phyloP scores from a whole-genome alignment of 176 grass and related monocot species.

The Oryza glumipatula region DNA sequence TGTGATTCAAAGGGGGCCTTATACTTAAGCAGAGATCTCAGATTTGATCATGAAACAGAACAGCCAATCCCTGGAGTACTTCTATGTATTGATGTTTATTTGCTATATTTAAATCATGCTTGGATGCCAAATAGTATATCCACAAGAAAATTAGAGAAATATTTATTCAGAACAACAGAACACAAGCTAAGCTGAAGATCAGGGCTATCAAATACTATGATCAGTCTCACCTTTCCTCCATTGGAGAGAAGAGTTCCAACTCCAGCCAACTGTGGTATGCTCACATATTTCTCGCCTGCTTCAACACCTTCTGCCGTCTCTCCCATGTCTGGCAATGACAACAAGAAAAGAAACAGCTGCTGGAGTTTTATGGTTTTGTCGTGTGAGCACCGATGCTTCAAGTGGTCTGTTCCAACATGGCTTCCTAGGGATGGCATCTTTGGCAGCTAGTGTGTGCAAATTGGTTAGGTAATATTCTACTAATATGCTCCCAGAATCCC shows the following conservation, averaged over 20 bases:
- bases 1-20: not conserved
- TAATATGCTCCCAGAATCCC: slow-evolving; percentile 39
- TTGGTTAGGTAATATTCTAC: slow-evolving; percentile 44
- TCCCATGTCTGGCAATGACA: not conserved
- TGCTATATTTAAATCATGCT: not conserved
- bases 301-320: slow-evolving; percentile 2
- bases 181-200: not conserved
- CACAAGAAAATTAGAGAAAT: not conserved
- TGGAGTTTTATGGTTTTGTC: not conserved
- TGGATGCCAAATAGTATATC: not conserved
- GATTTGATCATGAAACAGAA: not conserved
- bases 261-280: not conserved
- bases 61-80: not conserved
- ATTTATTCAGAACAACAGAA: not conserved
- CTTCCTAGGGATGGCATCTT: slow-evolving; percentile 7
- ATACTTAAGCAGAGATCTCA: not conserved
- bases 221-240: slow-evolving; percentile 41
- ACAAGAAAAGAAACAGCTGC: not conserved
- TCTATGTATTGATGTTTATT: not conserved
- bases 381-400: not conserved
- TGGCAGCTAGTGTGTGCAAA: slow-evolving; percentile 28
- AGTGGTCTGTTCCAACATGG: slow-evolving; percentile 11
- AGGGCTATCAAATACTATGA: not conserved
- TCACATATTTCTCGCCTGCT: not conserved
- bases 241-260: slow-evolving; percentile 40